phyloP scores from a whole-genome alignment of 2,329 filamentous ascomycete species.

The Trichoderma sp. region DNA sequence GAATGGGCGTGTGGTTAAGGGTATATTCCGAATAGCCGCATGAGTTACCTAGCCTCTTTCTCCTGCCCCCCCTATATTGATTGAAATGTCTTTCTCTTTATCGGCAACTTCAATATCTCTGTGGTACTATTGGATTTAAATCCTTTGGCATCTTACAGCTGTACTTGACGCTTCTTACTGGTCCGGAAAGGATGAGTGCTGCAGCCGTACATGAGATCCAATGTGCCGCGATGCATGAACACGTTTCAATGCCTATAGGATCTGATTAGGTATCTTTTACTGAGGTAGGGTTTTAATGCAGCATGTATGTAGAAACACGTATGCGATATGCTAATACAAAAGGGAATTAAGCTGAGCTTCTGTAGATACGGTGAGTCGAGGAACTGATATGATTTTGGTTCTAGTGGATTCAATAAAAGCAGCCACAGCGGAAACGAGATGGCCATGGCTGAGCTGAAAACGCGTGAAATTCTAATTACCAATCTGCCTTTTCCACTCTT shows the following conservation, averaged over 20 bases:
- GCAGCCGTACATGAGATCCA: conserved; percentile 6
- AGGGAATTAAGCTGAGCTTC: neutral
- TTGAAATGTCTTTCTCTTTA: neutral
- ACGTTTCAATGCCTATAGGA: conserved; percentile 19
- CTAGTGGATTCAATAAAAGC: conserved; percentile 17
- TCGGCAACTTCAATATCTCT: neutral
- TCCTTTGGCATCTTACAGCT: neutral
- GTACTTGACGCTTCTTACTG: neutral
- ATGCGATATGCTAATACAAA: neutral
- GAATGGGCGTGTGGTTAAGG: conserved; percentile 1
- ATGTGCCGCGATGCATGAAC: conserved; percentile 21
- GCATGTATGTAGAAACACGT: neutral
- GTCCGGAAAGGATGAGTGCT: neutral
- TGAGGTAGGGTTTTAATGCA: neutral
- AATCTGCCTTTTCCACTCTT: neutral
- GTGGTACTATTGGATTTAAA: neutral
- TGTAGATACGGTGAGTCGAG: neutral
- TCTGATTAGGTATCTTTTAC: neutral
- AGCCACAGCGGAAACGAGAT: conserved; percentile 13
- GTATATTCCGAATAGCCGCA: conserved; percentile 17
- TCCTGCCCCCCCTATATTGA: neutral
- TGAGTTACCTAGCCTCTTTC: neutral
- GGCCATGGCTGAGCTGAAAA: neutral
- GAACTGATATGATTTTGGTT: neutral
- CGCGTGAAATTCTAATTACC: neutral